Percentiles rank a stretch among this genome's conserved stretches.
Conservation (phyloP, 1,139 yeast species). For the Debaryomyces singareniensis region DNA sequence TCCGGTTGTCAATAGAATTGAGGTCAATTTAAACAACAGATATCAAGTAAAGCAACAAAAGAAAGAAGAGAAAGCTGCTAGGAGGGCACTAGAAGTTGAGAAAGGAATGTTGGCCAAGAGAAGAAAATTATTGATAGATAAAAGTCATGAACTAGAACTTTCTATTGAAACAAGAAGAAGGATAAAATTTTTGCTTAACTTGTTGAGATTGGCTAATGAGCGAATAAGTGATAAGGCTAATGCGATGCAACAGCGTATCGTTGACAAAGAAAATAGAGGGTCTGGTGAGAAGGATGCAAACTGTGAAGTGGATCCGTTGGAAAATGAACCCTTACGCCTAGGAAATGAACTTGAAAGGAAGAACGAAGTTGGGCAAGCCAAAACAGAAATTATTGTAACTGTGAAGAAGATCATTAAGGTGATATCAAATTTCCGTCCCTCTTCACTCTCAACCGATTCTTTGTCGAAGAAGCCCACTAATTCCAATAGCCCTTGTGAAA, state of each 20-base stretch:
- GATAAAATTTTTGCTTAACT: conserved; percentile 64
- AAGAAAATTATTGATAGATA: conserved; percentile 12
- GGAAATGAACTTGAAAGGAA: conserved; percentile 7
- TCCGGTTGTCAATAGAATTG: conserved; percentile 49
- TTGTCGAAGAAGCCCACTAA: conserved; percentile 9
- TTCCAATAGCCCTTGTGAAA: conserved; percentile 1
- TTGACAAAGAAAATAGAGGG: conserved; percentile 1
- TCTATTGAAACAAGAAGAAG: conserved; percentile 65
- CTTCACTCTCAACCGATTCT: conserved; percentile 30
- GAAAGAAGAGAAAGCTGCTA: conserved; percentile 6
- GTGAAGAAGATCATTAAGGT: conserved; percentile 83
- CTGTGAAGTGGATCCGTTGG: not conserved
- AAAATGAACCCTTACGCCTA: not conserved
- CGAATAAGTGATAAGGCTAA: conserved; percentile 61
- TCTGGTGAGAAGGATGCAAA: conserved; percentile 1
- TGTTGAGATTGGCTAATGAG: conserved; percentile 70
- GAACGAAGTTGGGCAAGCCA: conserved; percentile 38
- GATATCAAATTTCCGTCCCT: conserved; percentile 84
- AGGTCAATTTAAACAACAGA: conserved; percentile 36
- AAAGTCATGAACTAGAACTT: conserved; percentile 16
- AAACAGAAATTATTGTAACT: conserved; percentile 79
- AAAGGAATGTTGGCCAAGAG: conserved; percentile 3
- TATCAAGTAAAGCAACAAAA: conserved; percentile 23
- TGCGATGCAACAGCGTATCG: conserved; percentile 39
- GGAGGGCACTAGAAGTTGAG: conserved; percentile 4